Base-by-base conservation (phyloP, 1,139 yeast species). In the Blastobotrys indianensis region DNA sequence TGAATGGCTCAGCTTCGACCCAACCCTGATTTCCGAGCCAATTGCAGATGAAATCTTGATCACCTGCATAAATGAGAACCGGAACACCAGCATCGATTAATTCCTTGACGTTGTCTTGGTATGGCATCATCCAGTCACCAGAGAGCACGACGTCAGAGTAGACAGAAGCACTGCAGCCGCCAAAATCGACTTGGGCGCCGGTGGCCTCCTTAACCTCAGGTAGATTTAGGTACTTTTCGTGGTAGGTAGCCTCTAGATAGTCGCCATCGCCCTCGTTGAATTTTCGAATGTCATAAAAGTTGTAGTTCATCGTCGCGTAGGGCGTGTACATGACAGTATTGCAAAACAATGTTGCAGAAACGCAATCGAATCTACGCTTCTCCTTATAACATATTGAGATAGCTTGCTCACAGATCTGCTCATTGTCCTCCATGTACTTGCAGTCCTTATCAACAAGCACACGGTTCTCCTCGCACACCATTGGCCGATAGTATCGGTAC, bases 21-120 rank as follows among this genome's bases (percentile, higher is more conserved):
- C 94, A 85, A 2, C 83, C 94, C 58, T 76, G 75, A 67, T 83
- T 83, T 51, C 95, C 95, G 56, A 85, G 74, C 95, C 95, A 85
- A 69, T 85, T 85, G 69, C 95, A 85, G 55, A 85, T 85, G 63
- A 77, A 85, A 65, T 85, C 95, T 67, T 85, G 85, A 67, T 85
- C 95, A 59, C 95, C 95, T 9, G 94, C 94, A 60, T 85, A 85
- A 50, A 85, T 73, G 61, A 85, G 73, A 9, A 84, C 87, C 4
- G 94, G 94, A 37, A 84, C 62, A 4, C 75, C 78, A 46, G 70
- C 62, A 40, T 82, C 46, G 20, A 84, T 69, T 42, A 82, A 66
- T 49, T 74, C 76, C 1, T 80, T 71, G 15, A 84, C 77, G 52
- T 71, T 77, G 32, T 72, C 74, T 49, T 80, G 85, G 74, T 78